Base-by-base conservation (phyloP, 371 early-diverging fungal genomes). In the Smittium mucronatum region DNA sequence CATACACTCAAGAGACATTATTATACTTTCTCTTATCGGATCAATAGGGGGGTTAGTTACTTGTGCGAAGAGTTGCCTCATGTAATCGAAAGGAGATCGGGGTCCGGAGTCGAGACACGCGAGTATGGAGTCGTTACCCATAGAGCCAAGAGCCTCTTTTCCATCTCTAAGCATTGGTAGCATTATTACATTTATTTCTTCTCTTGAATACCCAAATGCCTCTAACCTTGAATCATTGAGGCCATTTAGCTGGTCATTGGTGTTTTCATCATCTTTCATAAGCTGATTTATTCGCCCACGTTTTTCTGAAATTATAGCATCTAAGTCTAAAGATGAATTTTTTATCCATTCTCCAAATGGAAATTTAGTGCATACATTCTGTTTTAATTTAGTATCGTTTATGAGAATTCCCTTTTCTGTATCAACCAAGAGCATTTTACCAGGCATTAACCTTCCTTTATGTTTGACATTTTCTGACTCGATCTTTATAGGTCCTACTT, bases 21-120 rank as follows among this genome's bases (percentile, higher is more conserved):
- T 94, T 72, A 96, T 90, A 70, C 90, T 89, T 80, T 97, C 96
- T 75, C 98, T 93, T 75, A 97, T 95, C 34, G 98, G 96, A 82
- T 97, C 98, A 69, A 97, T 96, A 25, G 98, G 95, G 70, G 93
- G 93, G 73, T 97, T 94, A 66, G 95, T 94, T 63, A 96, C 98
- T 79, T 97, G 98, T 32, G 98, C 98, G 72, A 95, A 95, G 28
- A 96, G 82, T 81, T 97, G 91, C 36, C 95, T 87, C 82, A 97
- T 94, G 83, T 96, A 97, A 72, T 97, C 95, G 79, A 90, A 97
- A 67, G 92, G 82, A 63, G 92, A 84, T 65, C 93, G 89, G 29
- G 95, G 95, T 72, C 91, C 84, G 31, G 83, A 82, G 29, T 93
- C 87, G 58, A 97, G 78, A 81, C 97, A 97, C 5, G 98, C 96